Evolutionary conservation across 2,329 filamentous ascomycete species (phyloP).

Genomic region (Pseudogymnoascus sp.): DNA sequence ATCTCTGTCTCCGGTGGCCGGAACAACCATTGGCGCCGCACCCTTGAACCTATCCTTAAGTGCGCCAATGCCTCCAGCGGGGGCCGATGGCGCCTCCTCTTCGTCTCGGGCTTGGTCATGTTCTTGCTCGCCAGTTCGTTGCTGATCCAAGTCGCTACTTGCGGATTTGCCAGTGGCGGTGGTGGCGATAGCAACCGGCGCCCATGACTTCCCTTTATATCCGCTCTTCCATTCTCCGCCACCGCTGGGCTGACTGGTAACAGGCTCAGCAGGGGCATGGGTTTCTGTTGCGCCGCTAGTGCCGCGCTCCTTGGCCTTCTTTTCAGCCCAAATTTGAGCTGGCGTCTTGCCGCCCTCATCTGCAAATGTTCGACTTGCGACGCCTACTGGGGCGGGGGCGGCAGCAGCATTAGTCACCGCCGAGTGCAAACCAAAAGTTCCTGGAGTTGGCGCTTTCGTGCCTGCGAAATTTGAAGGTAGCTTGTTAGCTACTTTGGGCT

Average conservation of each 20-base stretch:
- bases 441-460: conserved; percentile 81
- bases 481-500: conserved; percentile 90
- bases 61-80: conserved; percentile 62
- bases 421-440: conserved; percentile 59
- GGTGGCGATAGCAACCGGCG: conserved; percentile 63
- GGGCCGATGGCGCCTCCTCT: conserved; percentile 47
- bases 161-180: conserved; percentile 55
- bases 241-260: conserved; percentile 66
- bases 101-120: conserved; percentile 41
- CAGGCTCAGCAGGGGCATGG: conserved; percentile 44
- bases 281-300: conserved; percentile 46
- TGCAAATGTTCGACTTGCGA: conserved; percentile 87
- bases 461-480: conserved; percentile 74
- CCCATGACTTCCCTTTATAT: conserved; percentile 87
- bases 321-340: conserved; percentile 94
- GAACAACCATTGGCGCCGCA: conserved; percentile 61
- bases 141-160: conserved; percentile 43
- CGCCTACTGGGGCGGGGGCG: conserved; percentile 58
- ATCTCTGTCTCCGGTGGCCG: conserved; percentile 32
- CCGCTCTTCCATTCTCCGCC: conserved; percentile 80
- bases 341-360: conserved; percentile 94
- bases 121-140: conserved; percentile 56
- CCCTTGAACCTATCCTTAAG: conserved; percentile 79
- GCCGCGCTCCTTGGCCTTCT: conserved; percentile 76
- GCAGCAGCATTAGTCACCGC: conserved; percentile 46